phyloP scores from a whole-genome alignment of 495 filamentous ascomycete genomes.

The Xylaria telfairii region DNA sequence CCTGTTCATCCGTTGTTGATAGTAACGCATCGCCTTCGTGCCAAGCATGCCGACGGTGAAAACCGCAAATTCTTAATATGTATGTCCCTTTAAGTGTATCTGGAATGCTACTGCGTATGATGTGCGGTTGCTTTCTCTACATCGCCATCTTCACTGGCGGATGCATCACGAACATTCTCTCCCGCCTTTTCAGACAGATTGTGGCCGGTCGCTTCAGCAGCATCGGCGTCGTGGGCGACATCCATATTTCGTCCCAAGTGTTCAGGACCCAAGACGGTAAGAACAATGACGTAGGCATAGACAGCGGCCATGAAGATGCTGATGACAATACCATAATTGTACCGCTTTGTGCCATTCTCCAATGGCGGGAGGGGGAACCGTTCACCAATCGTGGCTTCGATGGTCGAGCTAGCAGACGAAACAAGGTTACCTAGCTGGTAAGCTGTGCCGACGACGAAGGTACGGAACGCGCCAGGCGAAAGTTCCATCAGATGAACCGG shows the following conservation, averaged over 20 bases:
- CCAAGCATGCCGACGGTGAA: background rate
- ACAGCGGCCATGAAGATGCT: slow-evolving; percentile 94
- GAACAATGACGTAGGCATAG: slow-evolving; percentile 78
- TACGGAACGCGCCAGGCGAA: slow-evolving; percentile 79
- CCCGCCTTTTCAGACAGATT: slow-evolving; percentile 37
- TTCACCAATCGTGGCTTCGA: slow-evolving; percentile 82
- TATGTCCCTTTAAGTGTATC: background rate
- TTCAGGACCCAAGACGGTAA: slow-evolving; percentile 82
- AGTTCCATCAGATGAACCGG: slow-evolving; percentile 90
- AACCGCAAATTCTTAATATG: background rate
- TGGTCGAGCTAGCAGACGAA: slow-evolving; percentile 79
- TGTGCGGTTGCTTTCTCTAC: slow-evolving; percentile 34
- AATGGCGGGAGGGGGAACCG: slow-evolving; percentile 74
- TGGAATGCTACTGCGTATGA: slow-evolving; percentile 21
- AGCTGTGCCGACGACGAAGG: slow-evolving; percentile 80
- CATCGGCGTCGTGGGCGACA: slow-evolving; percentile 68
- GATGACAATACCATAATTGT: slow-evolving; percentile 88
- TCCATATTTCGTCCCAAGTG: slow-evolving; percentile 68
- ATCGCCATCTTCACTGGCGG: slow-evolving; percentile 34
- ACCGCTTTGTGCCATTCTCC: slow-evolving; percentile 55
- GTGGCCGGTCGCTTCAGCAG: slow-evolving; percentile 59
- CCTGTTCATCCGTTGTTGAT: background rate
- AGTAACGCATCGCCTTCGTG: background rate
- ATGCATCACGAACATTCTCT: slow-evolving; percentile 20
- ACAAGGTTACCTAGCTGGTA: slow-evolving; percentile 90